phyloP scores from a whole-genome alignment of 2,329 filamentous ascomycete genomes.

The Ophiocordyceps australis region DNA sequence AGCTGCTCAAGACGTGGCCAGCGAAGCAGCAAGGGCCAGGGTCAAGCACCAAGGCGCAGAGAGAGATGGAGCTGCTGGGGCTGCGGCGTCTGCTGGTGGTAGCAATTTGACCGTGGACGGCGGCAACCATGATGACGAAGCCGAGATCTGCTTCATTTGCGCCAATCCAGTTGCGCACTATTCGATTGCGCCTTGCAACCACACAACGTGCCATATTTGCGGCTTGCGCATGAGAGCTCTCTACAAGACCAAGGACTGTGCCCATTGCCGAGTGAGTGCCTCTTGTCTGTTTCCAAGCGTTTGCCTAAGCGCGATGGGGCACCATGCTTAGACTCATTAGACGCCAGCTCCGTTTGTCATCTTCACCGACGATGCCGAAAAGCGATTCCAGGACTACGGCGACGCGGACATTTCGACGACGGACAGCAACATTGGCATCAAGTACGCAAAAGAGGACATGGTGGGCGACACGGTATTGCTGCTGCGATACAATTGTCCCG shows the following conservation, averaged over 20 bases:
- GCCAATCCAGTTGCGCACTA: constrained; percentile 78
- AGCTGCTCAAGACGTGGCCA: too few species aligned
- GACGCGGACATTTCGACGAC: constrained; percentile 54
- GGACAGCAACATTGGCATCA: constrained; percentile 79
- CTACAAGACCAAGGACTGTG: constrained; percentile 92
- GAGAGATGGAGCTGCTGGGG: too few species aligned
- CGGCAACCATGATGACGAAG: constrained; percentile 35
- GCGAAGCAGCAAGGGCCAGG: too few species aligned
- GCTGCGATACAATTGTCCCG: constrained; percentile 88
- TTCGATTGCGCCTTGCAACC: constrained; percentile 85
- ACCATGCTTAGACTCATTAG: too few species aligned
- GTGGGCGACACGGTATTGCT: constrained; percentile 80
- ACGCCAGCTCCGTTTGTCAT: constrained; percentile 67
- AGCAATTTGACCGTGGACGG: neutral
- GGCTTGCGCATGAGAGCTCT: constrained; percentile 76
- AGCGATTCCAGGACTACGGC: constrained; percentile 72
- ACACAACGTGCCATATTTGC: constrained; percentile 93
- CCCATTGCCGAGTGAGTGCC: constrained; percentile 69
- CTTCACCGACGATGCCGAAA: constrained; percentile 72
- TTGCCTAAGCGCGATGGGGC: too few species aligned
- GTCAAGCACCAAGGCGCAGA: too few species aligned
- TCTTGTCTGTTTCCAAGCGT: neutral
- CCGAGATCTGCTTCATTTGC: constrained; percentile 93
- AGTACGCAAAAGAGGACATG: constrained; percentile 76
- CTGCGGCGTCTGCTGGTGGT: too few species aligned